Base-by-base conservation (phyloP, 2,329 filamentous ascomycete species). In the Fonsecaea erecta region DNA sequence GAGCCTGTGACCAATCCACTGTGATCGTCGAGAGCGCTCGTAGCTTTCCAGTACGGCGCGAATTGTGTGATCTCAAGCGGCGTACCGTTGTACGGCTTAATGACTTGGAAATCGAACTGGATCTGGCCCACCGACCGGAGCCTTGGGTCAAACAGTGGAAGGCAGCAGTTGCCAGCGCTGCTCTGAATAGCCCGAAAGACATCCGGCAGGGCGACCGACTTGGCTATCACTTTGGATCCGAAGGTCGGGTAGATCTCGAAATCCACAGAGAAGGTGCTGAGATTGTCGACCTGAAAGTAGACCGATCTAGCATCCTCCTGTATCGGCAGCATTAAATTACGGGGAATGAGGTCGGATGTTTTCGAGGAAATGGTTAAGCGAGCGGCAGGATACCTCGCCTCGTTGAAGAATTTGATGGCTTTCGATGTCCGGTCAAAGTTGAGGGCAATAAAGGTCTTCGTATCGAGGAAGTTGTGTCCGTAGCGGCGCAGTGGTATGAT, bases 11-110 rank as follows among this genome's bases (percentile, higher is more conserved):
- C 92, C 26, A 98, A 87, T 26, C 92, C 91, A 74, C 86, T 95
- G 26, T 90, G 90, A 53, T 93, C 91, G 75, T 97, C 92, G 54
- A 95, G 85, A 72, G 97, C 93, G 73, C 93, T 97, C 0, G 95
- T 99, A 0, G 94, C 94, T 78, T 98, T 99, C 95, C 95, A 99
- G 78, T 99, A 99, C 0, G 95, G 98, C 68, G 96, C 95, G 73
- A 98, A 99, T 74, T 98, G 93, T 0, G 95, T 96, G 66, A 99
- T 97, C 77, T 99, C 95, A 24, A 99, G 82, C 2, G 95, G 93
- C 66, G 93, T 90, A 7, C 95, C 94, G 68, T 89, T 88, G 80
- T 98, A 99, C 0, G 95, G 95, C 74, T 97, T 97, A 76, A 99
- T 96, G 28, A 98, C 92, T 75, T 98, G 93, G 62, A 92, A 96